Evolutionary conservation across 257 asterid species (phyloP), one percentile per base, ranked within the genome.

Genomic region (Solanum pimpinellifolium): DNA sequence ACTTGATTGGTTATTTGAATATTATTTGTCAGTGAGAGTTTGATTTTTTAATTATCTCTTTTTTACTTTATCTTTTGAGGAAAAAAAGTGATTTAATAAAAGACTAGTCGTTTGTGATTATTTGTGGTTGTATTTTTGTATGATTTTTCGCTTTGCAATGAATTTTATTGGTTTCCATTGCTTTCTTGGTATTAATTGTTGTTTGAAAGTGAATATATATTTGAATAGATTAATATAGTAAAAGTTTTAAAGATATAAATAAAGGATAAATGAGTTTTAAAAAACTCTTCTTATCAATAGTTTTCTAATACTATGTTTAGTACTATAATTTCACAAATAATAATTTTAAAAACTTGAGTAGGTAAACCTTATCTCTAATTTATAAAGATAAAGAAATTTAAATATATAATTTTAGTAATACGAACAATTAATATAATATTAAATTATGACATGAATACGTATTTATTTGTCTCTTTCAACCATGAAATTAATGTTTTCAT

Each of bases 281-380:
- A 56, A 20, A 56, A 56, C 2, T 65, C 25, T 6, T 68, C 18
- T 27, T 10, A 1, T 27, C 9, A 27, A 68, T 68, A 27, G 4
- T 27, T 68, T 68, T 13, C 4, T 68, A 27, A 66, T 5, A 66
- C 12, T 12, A 66, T 65, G 2, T 25, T 25, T 5, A 66, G 16
- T 65, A 2, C 11, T 65, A 2, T 65, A 65, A 1, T 65, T 65
- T 65, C 0, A n/a, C 3, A 65, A n/a, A n/a, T 65, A 9, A 11
- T 1, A 65, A n/a, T 4, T 65, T 1, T 11, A 0, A 65, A 65
- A 0, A 9, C 5, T 65, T 5, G 3, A 11, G 3, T 11, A n/a
- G 2, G 8, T 62, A 62, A 11, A 23, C 4, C 1, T 1, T 23
- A 62, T 23, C 0, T 59, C 7, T 62, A 11, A 23, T 3, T 65